Evolutionary conservation across 495 filamentous ascomycete genomes (phyloP).

Genomic region (Paragyromitra xinjiangensis): DNA sequence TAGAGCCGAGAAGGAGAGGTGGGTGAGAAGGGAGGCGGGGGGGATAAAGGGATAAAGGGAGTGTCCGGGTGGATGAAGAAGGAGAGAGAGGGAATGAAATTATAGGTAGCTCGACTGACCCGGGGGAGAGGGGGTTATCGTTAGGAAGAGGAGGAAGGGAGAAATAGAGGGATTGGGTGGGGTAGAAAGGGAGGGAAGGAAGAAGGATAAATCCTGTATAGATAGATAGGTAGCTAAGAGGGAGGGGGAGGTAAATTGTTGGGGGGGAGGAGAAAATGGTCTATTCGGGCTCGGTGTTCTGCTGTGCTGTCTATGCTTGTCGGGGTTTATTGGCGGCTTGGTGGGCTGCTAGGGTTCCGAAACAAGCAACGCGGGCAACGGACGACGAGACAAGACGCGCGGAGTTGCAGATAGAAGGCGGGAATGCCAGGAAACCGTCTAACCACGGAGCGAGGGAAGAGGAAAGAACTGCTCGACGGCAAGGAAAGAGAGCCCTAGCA

Average conservation of each 20-base stretch:
- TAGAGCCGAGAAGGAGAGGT: not conserved
- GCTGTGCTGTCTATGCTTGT: constrained; percentile 39
- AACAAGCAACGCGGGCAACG: constrained; percentile 41
- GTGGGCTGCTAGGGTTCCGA: constrained; percentile 35
- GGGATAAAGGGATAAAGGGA: constrained; percentile 15
- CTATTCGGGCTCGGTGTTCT: not conserved
- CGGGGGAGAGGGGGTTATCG: constrained; percentile 5
- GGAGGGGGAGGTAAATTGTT: not conserved
- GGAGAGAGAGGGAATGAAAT: not conserved
- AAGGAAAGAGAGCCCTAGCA: not conserved
- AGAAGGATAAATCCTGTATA: constrained; percentile 12
- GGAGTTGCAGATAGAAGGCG: constrained; percentile 38
- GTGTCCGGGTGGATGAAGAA: constrained; percentile 2
- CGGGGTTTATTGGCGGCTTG: constrained; percentile 31
- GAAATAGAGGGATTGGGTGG: constrained; percentile 16
- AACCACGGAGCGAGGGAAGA: constrained; percentile 26
- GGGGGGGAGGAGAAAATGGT: not conserved
- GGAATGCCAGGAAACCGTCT: not conserved
- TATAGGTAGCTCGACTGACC: not conserved
- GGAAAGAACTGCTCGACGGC: not conserved
- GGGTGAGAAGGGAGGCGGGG: not conserved
- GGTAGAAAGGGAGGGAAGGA: constrained; percentile 26
- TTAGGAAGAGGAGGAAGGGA: not conserved
- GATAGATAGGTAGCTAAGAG: constrained; percentile 15
- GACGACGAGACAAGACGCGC: constrained; percentile 40